phyloP scores from a whole-genome alignment of 2,329 filamentous ascomycete genomes.

The Paecilomyces niveus region DNA sequence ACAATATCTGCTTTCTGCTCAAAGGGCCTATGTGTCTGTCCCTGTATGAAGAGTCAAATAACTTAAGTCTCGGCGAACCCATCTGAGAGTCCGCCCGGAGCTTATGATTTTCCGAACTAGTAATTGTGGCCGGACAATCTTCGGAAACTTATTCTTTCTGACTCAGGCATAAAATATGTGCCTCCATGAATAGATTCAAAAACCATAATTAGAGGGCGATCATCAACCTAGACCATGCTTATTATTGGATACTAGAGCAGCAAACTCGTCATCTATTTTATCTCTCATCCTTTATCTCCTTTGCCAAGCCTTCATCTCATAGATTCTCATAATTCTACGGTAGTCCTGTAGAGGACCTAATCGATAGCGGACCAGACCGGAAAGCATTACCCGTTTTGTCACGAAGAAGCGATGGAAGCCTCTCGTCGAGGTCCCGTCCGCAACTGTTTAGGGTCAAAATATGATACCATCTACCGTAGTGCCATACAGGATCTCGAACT shows the following conservation, averaged over 20 bases:
- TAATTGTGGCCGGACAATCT: neutral
- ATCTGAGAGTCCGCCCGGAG: neutral
- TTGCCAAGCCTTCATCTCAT: neutral
- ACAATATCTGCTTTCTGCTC: neutral
- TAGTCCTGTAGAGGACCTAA: neutral
- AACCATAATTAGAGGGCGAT: no score
- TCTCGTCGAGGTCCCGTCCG: neutral
- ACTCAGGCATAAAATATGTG: no score
- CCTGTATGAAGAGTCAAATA: no score
- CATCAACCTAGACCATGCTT: no score
- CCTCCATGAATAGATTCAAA: no score
- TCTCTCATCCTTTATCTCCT: neutral
- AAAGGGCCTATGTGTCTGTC: neutral
- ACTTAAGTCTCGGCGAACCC: neutral
- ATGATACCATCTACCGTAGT: neutral
- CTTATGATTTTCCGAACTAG: neutral
- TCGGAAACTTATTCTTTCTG: neutral
- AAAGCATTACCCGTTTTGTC: constrained; percentile 13
- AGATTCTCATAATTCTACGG: neutral
- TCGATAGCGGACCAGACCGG: constrained; percentile 7
- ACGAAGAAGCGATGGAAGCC: neutral
- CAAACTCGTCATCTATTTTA: neutral
- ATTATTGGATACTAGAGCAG: no score
- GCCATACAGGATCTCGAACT: neutral
- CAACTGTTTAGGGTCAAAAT: neutral